Evolutionary conservation across 2,329 filamentous ascomycete species (phyloP).

Genomic region (Rutstroemia sp.): DNA sequence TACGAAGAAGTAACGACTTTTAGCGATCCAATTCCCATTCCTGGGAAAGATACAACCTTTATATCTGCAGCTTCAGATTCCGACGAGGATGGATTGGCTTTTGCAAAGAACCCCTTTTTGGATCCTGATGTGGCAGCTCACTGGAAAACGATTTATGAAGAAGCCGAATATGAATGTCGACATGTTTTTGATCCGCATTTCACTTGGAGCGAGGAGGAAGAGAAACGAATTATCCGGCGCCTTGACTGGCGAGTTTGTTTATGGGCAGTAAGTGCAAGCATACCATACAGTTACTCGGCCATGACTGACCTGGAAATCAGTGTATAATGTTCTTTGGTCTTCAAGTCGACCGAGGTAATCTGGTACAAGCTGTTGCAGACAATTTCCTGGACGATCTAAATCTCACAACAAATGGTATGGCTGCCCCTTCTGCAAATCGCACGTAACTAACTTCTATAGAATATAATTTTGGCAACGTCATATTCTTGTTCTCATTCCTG

Average conservation of each 20-base stretch:
- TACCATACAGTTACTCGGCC: not conserved
- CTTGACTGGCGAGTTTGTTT: slow-evolving; percentile 21
- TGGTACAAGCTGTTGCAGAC: slow-evolving; percentile 50
- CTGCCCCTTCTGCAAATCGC: not conserved
- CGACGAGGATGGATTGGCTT: slow-evolving; percentile 13
- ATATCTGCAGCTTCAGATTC: slow-evolving; percentile 7
- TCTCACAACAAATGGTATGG: slow-evolving; percentile 35
- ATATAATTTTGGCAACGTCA: slow-evolving; percentile 29
- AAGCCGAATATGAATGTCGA: slow-evolving; percentile 24
- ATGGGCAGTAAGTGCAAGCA: slow-evolving; percentile 16
- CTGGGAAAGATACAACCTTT: slow-evolving; percentile 2
- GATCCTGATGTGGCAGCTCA: slow-evolving; percentile 23
- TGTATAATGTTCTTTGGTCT: slow-evolving; percentile 56
- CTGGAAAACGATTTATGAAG: slow-evolving; percentile 20
- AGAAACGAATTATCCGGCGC: slow-evolving; percentile 20
- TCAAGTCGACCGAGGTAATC: slow-evolving; percentile 53
- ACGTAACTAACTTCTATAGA: slow-evolving; percentile 6
- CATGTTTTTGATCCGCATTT: slow-evolving; percentile 19
- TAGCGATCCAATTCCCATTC: slow-evolving; percentile 9
- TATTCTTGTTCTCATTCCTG: slow-evolving; percentile 35
- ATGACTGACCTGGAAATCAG: slow-evolving; percentile 38
- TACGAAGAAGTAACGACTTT: slow-evolving; percentile 16
- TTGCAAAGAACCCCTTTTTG: slow-evolving; percentile 18
- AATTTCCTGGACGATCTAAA: slow-evolving; percentile 48
- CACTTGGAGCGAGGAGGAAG: slow-evolving; percentile 23